phyloP scores from a whole-genome alignment of 257 asterid species.

The Solanum acaule region DNA sequence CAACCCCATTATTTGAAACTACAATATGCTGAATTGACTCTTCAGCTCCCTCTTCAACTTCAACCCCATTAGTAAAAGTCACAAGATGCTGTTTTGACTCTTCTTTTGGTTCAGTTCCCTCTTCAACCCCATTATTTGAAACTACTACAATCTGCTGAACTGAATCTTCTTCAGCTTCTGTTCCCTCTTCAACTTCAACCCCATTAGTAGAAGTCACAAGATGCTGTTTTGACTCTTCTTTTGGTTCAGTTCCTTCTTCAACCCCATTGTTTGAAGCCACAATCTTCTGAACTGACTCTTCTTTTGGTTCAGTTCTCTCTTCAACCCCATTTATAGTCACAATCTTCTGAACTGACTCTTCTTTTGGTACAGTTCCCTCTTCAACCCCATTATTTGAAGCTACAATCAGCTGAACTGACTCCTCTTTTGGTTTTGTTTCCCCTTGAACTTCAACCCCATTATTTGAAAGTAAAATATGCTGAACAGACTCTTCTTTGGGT shows the following conservation, averaged over 20 bases:
- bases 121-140: neutral
- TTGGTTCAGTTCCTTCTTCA: neutral
- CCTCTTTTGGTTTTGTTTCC: neutral
- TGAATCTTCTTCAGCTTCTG: neutral
- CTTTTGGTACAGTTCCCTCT: neutral
- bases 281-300: neutral
- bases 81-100: neutral
- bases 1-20: neutral
- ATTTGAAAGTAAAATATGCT: neutral
- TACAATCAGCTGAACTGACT: neutral
- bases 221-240: too few species aligned
- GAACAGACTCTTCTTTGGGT: neutral
- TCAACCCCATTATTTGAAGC: neutral
- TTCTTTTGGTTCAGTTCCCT: neutral
- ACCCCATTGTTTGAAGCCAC: neutral
- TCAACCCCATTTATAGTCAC: neutral
- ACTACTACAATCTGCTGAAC: neutral
- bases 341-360: neutral
- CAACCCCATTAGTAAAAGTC: neutral
- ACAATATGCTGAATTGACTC: neutral
- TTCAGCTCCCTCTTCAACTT: neutral
- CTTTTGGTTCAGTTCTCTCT: neutral
- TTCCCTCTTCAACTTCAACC: neutral
- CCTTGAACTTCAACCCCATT: neutral
- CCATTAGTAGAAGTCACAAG: neutral